Evolutionary conservation across 805 yeast genomes (phyloP), one percentile per base, ranked within the genome.

Genomic region (Phaffomyces antillensis): DNA sequence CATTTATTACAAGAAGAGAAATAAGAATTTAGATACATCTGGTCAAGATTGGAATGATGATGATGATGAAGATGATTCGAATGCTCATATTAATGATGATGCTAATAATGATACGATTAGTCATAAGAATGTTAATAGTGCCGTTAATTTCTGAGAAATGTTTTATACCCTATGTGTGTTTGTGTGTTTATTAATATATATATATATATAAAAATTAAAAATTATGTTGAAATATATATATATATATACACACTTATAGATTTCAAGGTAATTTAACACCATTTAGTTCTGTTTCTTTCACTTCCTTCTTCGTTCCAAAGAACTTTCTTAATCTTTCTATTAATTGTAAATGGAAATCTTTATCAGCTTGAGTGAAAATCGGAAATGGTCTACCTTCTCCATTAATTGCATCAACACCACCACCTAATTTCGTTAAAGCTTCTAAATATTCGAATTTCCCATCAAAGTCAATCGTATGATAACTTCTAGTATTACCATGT

Each of bases 391-490:
- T 44, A 6, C 62, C 62, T 2, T 42, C 20, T 20, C 49, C 49
- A n/a, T 32, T 46, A n/a, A 46, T 32, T 23, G 51, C 49, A 28
- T 41, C 36, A 23, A 41, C 39, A 16, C 54, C 54, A 16, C 62
- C 62, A 15, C 68, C 68, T 17, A 65, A 41, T 11, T 51, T 42
- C 1, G 55, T 52, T 13, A 67, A 48, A 3, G 37, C 48, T 3
- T 52, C 39, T 39, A 61, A 43, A 40, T 54, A 66, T 1, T 45
- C 48, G 3, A 61, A 44, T 3, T 66, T 68, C 20, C 56, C 63
- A 11, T 43, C 52, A 10, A 54, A 43, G 3, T 66, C 71, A 37
- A 67, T 66, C 9, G 67, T 62, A 50, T 68, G 71, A 45, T 54
- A 58, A 4, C 42, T 43, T 43, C 53, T 51, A 2, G 55, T 44